Conservation (phyloP, 1,139 yeast species). For the Kurtzmaniella quercitrusa region DNA sequence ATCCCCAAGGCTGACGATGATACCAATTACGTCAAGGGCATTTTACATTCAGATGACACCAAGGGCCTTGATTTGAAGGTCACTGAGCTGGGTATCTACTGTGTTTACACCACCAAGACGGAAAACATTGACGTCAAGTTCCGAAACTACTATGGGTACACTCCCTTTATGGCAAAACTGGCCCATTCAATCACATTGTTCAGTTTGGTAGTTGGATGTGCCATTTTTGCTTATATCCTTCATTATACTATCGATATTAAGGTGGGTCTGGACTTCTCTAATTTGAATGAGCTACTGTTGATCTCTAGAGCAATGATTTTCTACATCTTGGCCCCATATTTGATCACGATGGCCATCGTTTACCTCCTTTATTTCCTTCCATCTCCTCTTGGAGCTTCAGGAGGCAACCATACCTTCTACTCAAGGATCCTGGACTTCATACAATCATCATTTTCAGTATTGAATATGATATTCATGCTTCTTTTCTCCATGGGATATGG, state of each 20-base stretch:
- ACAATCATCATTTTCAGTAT: background rate
- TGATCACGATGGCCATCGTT: slow-evolving; percentile 8
- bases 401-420: background rate
- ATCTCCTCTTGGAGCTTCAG: background rate
- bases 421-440: background rate
- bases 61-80: slow-evolving; percentile 11
- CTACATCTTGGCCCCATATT: slow-evolving; percentile 23
- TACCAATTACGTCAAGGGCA: slow-evolving; percentile 8
- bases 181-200: slow-evolving; percentile 18
- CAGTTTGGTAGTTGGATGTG: slow-evolving; percentile 14
- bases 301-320: slow-evolving; percentile 31
- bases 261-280: slow-evolving; percentile 25
- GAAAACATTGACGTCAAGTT: slow-evolving; percentile 7
- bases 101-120: slow-evolving; percentile 25
- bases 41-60: slow-evolving; percentile 8
- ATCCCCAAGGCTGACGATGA: slow-evolving; percentile 5
- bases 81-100: slow-evolving; percentile 27
- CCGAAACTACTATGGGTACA: slow-evolving; percentile 26
- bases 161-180: slow-evolving; percentile 17
- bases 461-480: slow-evolving; percentile 13
- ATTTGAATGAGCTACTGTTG: slow-evolving; percentile 30
- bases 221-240: slow-evolving; percentile 20
- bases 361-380: background rate
- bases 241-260: slow-evolving; percentile 24
- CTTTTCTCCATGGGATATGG: slow-evolving; percentile 40